Percentiles rank a stretch among this genome's conserved stretches.
Evolutionary conservation across 345 rosid genomes (phyloP).

Genomic region (Eucalyptus pauciflora): DNA sequence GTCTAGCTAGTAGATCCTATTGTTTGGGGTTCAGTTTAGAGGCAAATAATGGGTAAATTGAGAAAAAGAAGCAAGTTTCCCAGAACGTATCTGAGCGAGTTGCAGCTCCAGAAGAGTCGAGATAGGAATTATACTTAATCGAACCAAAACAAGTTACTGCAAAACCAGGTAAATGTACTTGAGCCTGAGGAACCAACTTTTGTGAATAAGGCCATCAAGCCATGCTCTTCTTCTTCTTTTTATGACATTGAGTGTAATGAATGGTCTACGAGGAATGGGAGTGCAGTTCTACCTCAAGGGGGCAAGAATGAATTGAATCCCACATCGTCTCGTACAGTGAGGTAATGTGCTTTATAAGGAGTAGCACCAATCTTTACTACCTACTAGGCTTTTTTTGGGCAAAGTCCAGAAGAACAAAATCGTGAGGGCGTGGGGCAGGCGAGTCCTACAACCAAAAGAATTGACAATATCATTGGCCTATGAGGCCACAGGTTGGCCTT

Average conservation of each 20-base stretch:
- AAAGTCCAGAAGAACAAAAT: too few relatives aligned
- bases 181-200: not conserved
- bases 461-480: too few relatives aligned
- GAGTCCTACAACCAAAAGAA: too few relatives aligned
- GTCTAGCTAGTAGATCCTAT: not conserved
- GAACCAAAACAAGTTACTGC: not conserved
- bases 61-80: not conserved
- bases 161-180: not conserved
- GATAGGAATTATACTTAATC: not conserved
- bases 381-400: too few relatives aligned
- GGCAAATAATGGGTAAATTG: not conserved
- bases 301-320: too few relatives aligned
- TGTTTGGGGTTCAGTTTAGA: not conserved
- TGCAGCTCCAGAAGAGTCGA: not conserved
- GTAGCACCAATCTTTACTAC: too few relatives aligned
- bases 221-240: not conserved
- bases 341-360: too few relatives aligned
- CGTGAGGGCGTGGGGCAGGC: too few relatives aligned
- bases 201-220: not conserved
- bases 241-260: not conserved
- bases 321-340: fast-evolving
- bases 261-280: too few relatives aligned
- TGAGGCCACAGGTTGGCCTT: too few relatives aligned
- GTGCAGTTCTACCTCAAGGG: too few relatives aligned
- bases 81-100: not conserved